Evolutionary conservation across 169 alveolate species (phyloP), one percentile per base, ranked within the genome.

Genomic region (Plasmodium vivax): DNA sequence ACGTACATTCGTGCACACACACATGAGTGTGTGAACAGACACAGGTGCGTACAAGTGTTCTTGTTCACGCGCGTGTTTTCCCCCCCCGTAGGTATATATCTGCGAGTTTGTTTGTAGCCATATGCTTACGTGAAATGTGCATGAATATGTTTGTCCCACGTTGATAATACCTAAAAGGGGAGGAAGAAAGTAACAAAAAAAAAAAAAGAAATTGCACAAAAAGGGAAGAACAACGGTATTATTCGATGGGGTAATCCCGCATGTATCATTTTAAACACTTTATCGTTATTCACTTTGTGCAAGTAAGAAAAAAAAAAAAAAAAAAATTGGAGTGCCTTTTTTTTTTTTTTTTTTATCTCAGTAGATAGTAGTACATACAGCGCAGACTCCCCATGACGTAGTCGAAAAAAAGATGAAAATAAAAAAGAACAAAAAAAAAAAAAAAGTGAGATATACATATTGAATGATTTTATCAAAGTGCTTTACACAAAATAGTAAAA

Each of bases 101-200:
- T 68, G 32, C n/a, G 77, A 68, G 77, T 27, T 68, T 68, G 77
- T 68, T 68, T 68, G 77, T 68, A 68, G 6, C 41, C 77, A 27
- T 30, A 68, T 27, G 36, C 47, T 19, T 41, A 30, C 84, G 27
- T 77, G 58, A 77, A 77, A 41, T 77, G 38, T 79, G 62, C 51
- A 79, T 32, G 51, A 38, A 79, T 14, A 4, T 41, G 23, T 79
- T 14, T 79, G 27, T 79, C 7, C 36, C 30, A 3, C 56, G 41
- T 56, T 82, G 27, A 51, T 41, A 47, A 83, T 36, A 83, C 72
- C 71, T 56, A 23, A 83, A 36, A 41, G 82, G 72, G 27, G 47
- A 68, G 34, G 30, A 62, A 82, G 41, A 19, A n/a, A 54, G 4
- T 9, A 51, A 82, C 54, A 38, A 82, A 56, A 56, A 16, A 10